These are phyloP conservation scores for Sambucus nigra DNA, from an alignment of 129 eudicot genomes.

Conservation along the genomic window DNA sequence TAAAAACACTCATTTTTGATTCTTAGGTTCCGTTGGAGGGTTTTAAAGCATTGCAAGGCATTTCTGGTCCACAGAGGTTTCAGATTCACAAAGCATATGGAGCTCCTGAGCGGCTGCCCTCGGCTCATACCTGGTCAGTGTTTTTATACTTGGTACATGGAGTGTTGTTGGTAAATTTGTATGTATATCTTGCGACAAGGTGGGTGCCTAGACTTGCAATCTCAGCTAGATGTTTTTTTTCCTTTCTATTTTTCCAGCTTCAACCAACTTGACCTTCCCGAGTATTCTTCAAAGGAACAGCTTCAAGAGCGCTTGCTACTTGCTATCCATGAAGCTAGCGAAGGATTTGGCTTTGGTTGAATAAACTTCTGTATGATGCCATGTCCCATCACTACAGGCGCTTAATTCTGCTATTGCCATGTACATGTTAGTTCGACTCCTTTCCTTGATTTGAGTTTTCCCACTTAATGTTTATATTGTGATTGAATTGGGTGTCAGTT, in stretches of 20 bases:
- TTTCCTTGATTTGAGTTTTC: neutral
- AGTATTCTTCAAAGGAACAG: conserved; percentile 85
- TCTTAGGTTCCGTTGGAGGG: conserved; percentile 92
- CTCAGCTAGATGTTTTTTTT: neutral
- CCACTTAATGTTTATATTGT: neutral
- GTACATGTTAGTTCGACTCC: conserved; percentile 20
- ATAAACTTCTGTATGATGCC: neutral
- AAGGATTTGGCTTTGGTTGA: conserved; percentile 97
- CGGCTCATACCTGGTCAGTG: conserved; percentile 96
- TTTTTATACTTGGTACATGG: neutral
- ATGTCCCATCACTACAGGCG: conserved; percentile 12
- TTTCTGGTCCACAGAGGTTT: conserved; percentile 94
- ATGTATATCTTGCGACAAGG: too few species aligned
- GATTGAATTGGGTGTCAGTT: neutral
- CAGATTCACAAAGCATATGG: conserved; percentile 99
- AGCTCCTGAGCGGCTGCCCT: conserved; percentile 93
- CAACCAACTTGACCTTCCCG: conserved; percentile 95
- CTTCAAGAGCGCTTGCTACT: conserved; percentile 83
- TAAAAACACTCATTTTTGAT: neutral
- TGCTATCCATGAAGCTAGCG: conserved; percentile 98
- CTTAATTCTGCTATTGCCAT: conserved; percentile 13
- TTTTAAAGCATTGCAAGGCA: conserved; percentile 91
- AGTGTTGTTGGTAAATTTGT: neutral
- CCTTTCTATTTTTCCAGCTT: conserved; percentile 35
- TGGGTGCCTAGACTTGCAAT: neutral